phyloP scores from a whole-genome alignment of 176 grass and related monocot species.

The Pontederia paniculata region DNA sequence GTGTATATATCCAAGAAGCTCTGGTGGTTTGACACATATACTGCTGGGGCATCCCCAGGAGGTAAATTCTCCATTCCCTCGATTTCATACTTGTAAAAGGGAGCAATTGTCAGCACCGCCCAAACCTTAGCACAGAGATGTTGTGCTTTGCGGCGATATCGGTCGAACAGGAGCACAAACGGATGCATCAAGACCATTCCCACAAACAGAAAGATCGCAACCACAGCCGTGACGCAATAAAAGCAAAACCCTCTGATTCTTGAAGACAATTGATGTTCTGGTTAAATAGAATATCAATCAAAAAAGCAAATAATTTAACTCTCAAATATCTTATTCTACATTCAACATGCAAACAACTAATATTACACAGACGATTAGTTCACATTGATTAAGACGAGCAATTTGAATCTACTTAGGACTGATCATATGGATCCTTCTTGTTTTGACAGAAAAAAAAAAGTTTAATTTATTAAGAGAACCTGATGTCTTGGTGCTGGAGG shows the following conservation, averaged over 20 bases:
- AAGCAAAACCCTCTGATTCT: conserved; percentile 71
- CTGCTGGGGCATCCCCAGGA: conserved; percentile 40
- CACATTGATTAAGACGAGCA: no score
- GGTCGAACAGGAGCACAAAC: conserved; percentile 62
- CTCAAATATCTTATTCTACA: no score
- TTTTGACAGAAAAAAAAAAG: conserved; percentile 11
- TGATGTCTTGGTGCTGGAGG: background rate
- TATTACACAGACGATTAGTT: no score
- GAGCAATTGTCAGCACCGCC: conserved; percentile 61
- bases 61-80: conserved; percentile 87
- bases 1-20: conserved; percentile 96
- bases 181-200: conserved; percentile 73
- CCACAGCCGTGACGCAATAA: conserved; percentile 52
- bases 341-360: no score
- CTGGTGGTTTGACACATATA: conserved; percentile 93
- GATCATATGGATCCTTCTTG: background rate
- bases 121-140: conserved; percentile 75
- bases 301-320: conserved; percentile 3
- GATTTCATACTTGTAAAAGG: conserved; percentile 85
- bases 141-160: conserved; percentile 51
- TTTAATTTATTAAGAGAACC: conserved; percentile 15
- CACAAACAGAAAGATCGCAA: conserved; percentile 54
- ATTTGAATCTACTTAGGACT: no score
- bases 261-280: conserved; percentile 48
- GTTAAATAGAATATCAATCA: conserved; percentile 12